phyloP scores from a whole-genome alignment of 306 rosid genomes.

The Quercus gilva region DNA sequence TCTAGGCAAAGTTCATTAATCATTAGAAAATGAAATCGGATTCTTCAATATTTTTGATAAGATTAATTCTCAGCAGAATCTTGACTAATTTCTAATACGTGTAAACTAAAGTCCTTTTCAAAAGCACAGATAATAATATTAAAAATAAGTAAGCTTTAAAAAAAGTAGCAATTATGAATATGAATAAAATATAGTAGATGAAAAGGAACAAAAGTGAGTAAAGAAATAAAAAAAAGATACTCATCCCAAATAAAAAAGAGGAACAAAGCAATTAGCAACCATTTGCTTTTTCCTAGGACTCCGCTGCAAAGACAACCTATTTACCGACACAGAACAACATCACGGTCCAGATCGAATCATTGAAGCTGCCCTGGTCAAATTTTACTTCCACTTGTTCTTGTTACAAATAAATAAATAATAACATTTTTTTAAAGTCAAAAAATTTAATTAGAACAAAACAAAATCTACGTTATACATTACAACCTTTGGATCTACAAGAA shows the following conservation, averaged over 20 bases:
- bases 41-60: neutral
- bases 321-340: slow-evolving; percentile 15
- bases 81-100: neutral
- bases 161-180: neutral
- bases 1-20: neutral
- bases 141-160: neutral
- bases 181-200: slow-evolving; percentile 13
- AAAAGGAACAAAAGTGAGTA: slow-evolving; percentile 35
- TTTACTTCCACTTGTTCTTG: neutral
- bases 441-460: neutral
- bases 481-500: neutral
- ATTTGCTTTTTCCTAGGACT: slow-evolving; percentile 30
- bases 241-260: neutral
- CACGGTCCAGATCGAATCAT: slow-evolving; percentile 19
- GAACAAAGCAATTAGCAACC: slow-evolving; percentile 27
- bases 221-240: slow-evolving; percentile 17
- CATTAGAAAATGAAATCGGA: neutral
- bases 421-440: neutral
- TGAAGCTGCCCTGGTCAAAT: slow-evolving; percentile 7
- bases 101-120: neutral
- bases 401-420: neutral
- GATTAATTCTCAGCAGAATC: neutral
- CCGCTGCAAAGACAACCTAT: slow-evolving; percentile 31
- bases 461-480: neutral
- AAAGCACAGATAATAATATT: neutral